Conservation (phyloP, 495 filamentous ascomycete genomes). For the Recurvomyces mirabilis region DNA sequence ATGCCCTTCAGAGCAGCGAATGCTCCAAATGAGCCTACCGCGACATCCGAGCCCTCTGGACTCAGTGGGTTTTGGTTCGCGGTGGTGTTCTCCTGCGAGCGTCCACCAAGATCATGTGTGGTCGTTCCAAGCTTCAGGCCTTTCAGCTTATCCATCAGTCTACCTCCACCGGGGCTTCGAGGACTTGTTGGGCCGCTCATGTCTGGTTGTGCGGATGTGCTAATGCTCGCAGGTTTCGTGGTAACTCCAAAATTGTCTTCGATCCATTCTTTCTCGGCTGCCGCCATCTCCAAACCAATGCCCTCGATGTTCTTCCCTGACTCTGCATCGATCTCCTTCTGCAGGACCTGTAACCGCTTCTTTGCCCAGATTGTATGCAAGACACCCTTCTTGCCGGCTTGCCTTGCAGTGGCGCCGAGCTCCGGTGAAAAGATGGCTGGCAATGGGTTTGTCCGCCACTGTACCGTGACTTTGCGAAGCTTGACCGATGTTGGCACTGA, state of each 20-base stretch:
- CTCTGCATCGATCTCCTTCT: slow-evolving; percentile 31
- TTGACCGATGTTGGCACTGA: slow-evolving; percentile 56
- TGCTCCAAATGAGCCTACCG: slow-evolving; percentile 49
- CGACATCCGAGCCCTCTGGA: slow-evolving; percentile 51
- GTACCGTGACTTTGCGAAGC: slow-evolving; percentile 33
- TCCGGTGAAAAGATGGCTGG: slow-evolving; percentile 72
- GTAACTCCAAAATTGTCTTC: slow-evolving; percentile 62
- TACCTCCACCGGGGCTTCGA: slow-evolving; percentile 47
- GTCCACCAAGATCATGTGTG: slow-evolving; percentile 2
- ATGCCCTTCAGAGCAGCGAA: slow-evolving; percentile 38
- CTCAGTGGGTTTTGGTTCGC: slow-evolving; percentile 39
- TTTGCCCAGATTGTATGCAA: slow-evolving; percentile 76
- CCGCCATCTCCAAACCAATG: slow-evolving; percentile 67
- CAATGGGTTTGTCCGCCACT: slow-evolving; percentile 53
- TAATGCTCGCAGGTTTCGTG: slow-evolving; percentile 21
- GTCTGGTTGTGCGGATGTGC: slow-evolving; percentile 21
- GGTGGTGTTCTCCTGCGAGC: neutral
- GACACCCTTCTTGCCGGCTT: slow-evolving; percentile 64
- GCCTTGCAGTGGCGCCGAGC: slow-evolving; percentile 50
- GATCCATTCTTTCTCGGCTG: slow-evolving; percentile 72
- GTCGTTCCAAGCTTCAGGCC: slow-evolving; percentile 66
- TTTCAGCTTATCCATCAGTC: slow-evolving; percentile 62
- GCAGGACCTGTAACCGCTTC: slow-evolving; percentile 52
- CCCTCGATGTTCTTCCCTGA: slow-evolving; percentile 57
- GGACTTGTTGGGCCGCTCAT: slow-evolving; percentile 35